A percentile compares a stretch with the other conserved stretches of the same genome.
These are phyloP conservation scores for Pittosporum tobira DNA, from an alignment of 129 eudicot species.

Conservation along the genomic window DNA sequence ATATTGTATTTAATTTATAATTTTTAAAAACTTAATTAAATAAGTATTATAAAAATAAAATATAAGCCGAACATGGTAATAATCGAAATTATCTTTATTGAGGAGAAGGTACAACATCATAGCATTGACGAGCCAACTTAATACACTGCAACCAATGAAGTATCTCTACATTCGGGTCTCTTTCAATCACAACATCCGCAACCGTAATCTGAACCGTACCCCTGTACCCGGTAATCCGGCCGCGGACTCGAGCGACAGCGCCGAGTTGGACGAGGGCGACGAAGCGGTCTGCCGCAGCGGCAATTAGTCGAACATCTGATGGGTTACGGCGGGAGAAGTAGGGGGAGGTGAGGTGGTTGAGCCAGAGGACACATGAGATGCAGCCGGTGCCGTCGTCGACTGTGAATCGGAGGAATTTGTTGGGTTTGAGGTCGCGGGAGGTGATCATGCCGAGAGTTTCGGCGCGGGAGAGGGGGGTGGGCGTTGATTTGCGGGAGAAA, in stretches of 20 bases:
- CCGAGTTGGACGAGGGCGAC: conserved; percentile 45
- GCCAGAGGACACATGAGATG: conserved; percentile 87
- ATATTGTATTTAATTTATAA: too few species aligned
- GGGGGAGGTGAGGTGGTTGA: conserved; percentile 58
- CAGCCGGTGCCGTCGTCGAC: conserved; percentile 82
- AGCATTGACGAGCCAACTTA: conserved; percentile 42
- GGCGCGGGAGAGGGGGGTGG: conserved; percentile 36
- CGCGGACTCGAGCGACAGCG: conserved; percentile 50
- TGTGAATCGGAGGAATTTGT: conserved; percentile 53
- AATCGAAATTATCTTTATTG: not conserved
- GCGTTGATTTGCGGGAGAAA: conserved; percentile 30
- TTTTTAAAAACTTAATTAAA: too few species aligned
- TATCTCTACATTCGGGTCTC: conserved; percentile 66
- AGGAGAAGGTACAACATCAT: conserved; percentile 22
- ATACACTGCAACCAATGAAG: conserved; percentile 86
- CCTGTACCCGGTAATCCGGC: conserved; percentile 45
- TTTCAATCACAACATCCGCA: conserved; percentile 53
- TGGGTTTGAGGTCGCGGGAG: conserved; percentile 55
- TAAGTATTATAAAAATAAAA: too few species aligned
- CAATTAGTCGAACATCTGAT: conserved; percentile 64
- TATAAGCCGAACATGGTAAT: too few species aligned
- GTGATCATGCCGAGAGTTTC: conserved; percentile 62
- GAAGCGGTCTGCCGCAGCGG: conserved; percentile 35
- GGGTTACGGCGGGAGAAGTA: conserved; percentile 59
- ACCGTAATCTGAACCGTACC: conserved; percentile 66